Conservation (phyloP, 2,329 filamentous ascomycete genomes). For the Cladorrhinum sp. region DNA sequence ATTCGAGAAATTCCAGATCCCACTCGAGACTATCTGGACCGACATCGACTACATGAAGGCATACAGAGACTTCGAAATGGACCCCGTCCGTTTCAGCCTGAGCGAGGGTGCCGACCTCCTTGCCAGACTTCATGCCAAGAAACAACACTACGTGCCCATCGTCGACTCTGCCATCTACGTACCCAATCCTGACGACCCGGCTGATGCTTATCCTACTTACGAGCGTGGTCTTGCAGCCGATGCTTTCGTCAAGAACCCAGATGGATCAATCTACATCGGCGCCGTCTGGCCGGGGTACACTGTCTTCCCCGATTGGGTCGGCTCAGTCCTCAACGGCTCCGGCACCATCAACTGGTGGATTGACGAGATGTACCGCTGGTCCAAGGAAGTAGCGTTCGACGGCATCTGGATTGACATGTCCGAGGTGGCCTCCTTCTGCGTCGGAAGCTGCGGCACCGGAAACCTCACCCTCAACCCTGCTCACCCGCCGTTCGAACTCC, state of each 20-base stretch:
- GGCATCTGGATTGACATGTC: constrained; percentile 60
- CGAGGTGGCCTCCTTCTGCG: constrained; percentile 58
- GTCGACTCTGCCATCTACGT: constrained; percentile 70
- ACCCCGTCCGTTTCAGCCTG: constrained; percentile 55
- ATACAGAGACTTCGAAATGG: constrained; percentile 61
- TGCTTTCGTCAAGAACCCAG: constrained; percentile 53
- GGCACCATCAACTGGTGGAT: constrained; percentile 69
- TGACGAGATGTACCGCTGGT: constrained; percentile 43
- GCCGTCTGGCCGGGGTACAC: constrained; percentile 74
- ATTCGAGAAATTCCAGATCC: constrained; percentile 63
- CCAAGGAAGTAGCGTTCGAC: constrained; percentile 38
- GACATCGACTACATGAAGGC: constrained; percentile 71
- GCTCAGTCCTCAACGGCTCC: constrained; percentile 57
- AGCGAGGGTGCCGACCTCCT: constrained; percentile 59
- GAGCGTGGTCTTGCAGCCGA: constrained; percentile 58
- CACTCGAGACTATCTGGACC: constrained; percentile 71
- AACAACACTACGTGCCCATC: constrained; percentile 71
- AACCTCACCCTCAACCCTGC: constrained; percentile 66
- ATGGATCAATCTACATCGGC: constrained; percentile 56
- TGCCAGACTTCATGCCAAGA: constrained; percentile 57
- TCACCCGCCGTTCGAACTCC: constrained; percentile 63
- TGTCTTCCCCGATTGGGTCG: constrained; percentile 69
- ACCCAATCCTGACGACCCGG: constrained; percentile 66
- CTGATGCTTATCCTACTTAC: constrained; percentile 62
- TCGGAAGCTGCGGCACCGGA: constrained; percentile 67